phyloP scores from a whole-genome alignment of 768 basidiomycete species.

The Lentinula aciculospora region DNA sequence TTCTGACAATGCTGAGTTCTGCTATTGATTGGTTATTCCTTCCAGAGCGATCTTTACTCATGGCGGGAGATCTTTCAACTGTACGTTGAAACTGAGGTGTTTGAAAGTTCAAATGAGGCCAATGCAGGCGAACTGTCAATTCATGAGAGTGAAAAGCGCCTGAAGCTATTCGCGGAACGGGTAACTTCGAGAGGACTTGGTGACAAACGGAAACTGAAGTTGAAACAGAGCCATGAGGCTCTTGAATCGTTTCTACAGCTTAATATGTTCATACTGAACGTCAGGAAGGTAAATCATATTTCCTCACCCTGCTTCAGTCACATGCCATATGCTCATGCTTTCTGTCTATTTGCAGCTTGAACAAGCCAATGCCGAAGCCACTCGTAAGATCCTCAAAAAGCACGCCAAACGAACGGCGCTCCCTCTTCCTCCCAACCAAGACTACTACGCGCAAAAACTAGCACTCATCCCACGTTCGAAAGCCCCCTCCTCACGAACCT shows the following conservation, averaged over 20 bases:
- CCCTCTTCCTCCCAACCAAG: constrained; percentile 41
- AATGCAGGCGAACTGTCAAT: constrained; percentile 61
- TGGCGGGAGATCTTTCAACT: constrained; percentile 91
- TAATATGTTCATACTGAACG: constrained; percentile 72
- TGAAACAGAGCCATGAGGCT: constrained; percentile 50
- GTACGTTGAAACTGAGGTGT: constrained; percentile 82
- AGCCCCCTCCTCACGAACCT: constrained; percentile 17
- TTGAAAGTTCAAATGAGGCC: constrained; percentile 65
- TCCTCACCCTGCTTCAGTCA: too few species aligned
- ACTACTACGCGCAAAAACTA: neutral
- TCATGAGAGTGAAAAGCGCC: constrained; percentile 63
- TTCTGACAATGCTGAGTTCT: neutral
- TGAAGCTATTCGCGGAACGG: constrained; percentile 58
- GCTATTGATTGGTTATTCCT: neutral
- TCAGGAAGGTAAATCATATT: constrained; percentile 57
- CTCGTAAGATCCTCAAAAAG: constrained; percentile 91
- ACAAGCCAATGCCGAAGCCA: constrained; percentile 80
- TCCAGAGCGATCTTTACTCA: constrained; percentile 65
- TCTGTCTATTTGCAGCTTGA: constrained; percentile 60
- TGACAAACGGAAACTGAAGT: constrained; percentile 47
- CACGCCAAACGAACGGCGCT: constrained; percentile 87
- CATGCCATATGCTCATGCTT: neutral
- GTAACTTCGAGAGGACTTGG: constrained; percentile 52
- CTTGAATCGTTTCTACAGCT: constrained; percentile 69
- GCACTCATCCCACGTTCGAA: constrained; percentile 2